A percentile compares a stretch with the other conserved stretches of the same genome.
These are phyloP conservation scores for Pseudocercospora crystallina DNA, from an alignment of 2,329 filamentous ascomycete genomes.

Conservation along the genomic window DNA sequence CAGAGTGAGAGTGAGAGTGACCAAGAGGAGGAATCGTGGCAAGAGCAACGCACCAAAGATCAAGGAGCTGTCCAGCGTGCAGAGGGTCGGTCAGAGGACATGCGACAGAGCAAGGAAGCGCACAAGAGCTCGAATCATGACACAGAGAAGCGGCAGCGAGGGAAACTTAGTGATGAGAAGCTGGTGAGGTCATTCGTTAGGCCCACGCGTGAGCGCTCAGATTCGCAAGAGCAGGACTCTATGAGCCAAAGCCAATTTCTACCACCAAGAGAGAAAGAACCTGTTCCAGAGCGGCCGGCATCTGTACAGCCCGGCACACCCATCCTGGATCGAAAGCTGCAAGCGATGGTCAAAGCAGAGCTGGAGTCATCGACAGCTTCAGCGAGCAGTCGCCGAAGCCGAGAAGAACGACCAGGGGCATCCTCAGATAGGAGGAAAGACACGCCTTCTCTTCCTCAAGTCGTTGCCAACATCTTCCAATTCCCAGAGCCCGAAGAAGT, in stretches of 20 bases:
- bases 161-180: slow-evolving; percentile 63
- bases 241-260: slow-evolving; percentile 36
- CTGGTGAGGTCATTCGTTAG: slow-evolving; percentile 61
- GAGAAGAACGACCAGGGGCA: slow-evolving; percentile 19
- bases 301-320: slow-evolving; percentile 58
- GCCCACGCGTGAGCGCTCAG: slow-evolving; percentile 45
- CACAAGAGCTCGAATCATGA: no score
- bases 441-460: slow-evolving; percentile 20
- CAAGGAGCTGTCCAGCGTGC: background rate
- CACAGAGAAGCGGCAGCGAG: slow-evolving; percentile 45
- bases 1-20: slow-evolving; percentile 75
- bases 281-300: slow-evolving; percentile 21
- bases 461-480: slow-evolving; percentile 64
- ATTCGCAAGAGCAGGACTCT: slow-evolving; percentile 32
- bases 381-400: slow-evolving; percentile 24
- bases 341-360: slow-evolving; percentile 31
- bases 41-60: background rate
- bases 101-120: no score
- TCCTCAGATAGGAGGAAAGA: slow-evolving; percentile 4
- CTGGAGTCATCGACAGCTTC: slow-evolving; percentile 29
- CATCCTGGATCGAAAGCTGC: slow-evolving; percentile 70
- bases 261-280: slow-evolving; percentile 22
- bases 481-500: slow-evolving; percentile 82
- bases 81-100: no score
- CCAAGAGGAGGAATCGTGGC: slow-evolving; percentile 20